Base-by-base conservation (phyloP, 2,329 filamentous ascomycete genomes). In the Juglanconis oblonga region DNA sequence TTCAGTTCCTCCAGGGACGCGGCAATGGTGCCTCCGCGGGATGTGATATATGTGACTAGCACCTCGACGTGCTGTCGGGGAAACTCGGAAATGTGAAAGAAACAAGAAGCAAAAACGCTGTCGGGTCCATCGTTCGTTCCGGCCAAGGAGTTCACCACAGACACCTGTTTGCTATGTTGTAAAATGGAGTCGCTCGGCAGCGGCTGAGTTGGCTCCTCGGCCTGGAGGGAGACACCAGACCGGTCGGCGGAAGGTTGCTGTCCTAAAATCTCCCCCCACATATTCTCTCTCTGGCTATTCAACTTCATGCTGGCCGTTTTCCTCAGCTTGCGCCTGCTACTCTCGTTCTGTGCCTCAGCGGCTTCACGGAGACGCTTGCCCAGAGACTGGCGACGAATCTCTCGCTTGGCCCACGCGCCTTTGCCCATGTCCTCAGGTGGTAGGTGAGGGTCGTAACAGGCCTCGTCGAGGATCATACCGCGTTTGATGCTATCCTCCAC, bases 251-350 rank as follows among this genome's bases (percentile, higher is more conserved):
- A 66, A 5, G 73, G 71, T 40, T 72, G 67, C 59, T 76, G 71
- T 58, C 86, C 86, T 31, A 95, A 83, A 61, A 99, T 96, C 67
- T 96, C 91, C 5, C 89, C 89, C 94, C 94, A 98, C n/a, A 98
- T 82, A 33, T 86, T 87, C 67, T 93, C 87, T 66, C 87, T 89
- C 68, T 97, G 92, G 53, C 82, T 89, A 60, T 83, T 87, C 36
- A 98, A 78, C 71, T 92, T 94, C 70, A 89, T 87, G 73, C 93
- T 97, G 29, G 93, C 90, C 5, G 91, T 92, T 68, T 93, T 89
- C 66, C 95, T 87, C 65, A 99, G 76, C 76, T 97, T 98, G 65
- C 92, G 85, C 64, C 86, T 85, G 4, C 89, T 87, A 8, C 83
- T 81, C 45, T 87, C 83, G 3, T 72, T 68, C 11, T 62, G 57